Percentiles rank a stretch among this genome's conserved stretches.
Conservation (phyloP, 2,329 filamentous ascomycete species). For the Microdochium paspali region DNA sequence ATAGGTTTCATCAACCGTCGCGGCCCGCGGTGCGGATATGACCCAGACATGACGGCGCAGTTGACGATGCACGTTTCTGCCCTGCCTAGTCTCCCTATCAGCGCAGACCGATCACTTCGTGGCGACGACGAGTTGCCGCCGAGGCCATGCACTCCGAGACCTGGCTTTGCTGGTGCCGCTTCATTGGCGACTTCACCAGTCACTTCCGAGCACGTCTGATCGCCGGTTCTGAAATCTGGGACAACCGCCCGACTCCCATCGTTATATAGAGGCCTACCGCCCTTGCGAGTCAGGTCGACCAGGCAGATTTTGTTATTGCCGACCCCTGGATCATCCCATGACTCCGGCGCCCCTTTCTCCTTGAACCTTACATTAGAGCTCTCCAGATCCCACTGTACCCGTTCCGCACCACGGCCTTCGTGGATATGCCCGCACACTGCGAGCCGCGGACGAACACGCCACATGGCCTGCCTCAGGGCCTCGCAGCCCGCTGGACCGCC, state of each 20-base stretch:
- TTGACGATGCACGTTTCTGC: conserved; percentile 73
- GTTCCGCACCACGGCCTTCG: conserved; percentile 53
- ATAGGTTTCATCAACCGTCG: conserved; percentile 70
- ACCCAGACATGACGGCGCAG: conserved; percentile 62
- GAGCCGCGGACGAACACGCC: conserved; percentile 52
- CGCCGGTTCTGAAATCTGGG: not conserved
- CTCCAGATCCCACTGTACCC: conserved; percentile 49
- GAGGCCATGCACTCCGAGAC: conserved; percentile 24
- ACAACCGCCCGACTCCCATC: conserved; percentile 23
- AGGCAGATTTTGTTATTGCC: conserved; percentile 50
- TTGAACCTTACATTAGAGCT: conserved; percentile 28
- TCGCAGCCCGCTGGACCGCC: conserved; percentile 46
- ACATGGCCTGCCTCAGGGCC: conserved; percentile 44
- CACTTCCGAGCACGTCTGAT: too few species aligned
- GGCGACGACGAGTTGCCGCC: conserved; percentile 29
- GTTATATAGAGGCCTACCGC: conserved; percentile 32
- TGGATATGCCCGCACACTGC: conserved; percentile 68
- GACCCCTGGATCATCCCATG: conserved; percentile 51
- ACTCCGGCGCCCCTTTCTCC: conserved; percentile 27
- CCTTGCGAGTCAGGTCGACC: conserved; percentile 46
- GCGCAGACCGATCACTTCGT: conserved; percentile 29
- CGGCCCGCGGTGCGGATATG: conserved; percentile 51
- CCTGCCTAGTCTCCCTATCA: conserved; percentile 33
- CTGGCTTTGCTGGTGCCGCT: conserved; percentile 13
- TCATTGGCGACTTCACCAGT: too few species aligned